These are phyloP conservation scores for Paramecium caudatum DNA, from an alignment of 73 alveolate genomes.

Conservation along the genomic window DNA sequence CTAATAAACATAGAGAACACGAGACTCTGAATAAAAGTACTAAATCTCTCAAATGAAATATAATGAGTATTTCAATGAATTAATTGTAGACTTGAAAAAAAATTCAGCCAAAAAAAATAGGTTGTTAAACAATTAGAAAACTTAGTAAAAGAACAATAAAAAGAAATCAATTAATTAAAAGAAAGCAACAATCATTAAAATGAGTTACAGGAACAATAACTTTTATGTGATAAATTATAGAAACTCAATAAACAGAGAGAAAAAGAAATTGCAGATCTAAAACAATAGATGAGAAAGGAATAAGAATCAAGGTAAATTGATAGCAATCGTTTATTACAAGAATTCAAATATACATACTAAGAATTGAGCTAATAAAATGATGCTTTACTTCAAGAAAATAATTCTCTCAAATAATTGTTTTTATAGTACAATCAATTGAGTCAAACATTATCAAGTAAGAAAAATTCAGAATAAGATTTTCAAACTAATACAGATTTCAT, in stretches of 20 bases:
- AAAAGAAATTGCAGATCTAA: background rate
- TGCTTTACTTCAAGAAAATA: background rate
- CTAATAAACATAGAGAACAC: background rate
- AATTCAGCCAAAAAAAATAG: background rate
- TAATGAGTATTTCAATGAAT: background rate
- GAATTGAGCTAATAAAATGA: background rate
- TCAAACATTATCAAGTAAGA: background rate
- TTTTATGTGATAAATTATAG: background rate
- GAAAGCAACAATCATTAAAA: background rate
- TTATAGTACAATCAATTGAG: background rate
- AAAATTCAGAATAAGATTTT: conserved; percentile 17
- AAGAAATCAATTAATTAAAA: too few relatives aligned
- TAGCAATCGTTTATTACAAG: background rate
- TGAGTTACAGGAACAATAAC: background rate
- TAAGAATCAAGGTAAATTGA: background rate
- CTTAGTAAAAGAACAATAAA: too few relatives aligned
- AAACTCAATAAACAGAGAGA: background rate
- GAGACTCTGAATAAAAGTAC: background rate
- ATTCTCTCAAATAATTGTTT: background rate
- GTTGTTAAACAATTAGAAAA: background rate
- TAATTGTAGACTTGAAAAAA: background rate
- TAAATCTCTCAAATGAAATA: background rate
- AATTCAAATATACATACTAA: background rate
- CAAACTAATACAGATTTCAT: conserved; percentile 6
- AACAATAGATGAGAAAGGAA: background rate